Conservation (phyloP, 768 basidiomycete genomes). For the Boletus bicolor region DNA sequence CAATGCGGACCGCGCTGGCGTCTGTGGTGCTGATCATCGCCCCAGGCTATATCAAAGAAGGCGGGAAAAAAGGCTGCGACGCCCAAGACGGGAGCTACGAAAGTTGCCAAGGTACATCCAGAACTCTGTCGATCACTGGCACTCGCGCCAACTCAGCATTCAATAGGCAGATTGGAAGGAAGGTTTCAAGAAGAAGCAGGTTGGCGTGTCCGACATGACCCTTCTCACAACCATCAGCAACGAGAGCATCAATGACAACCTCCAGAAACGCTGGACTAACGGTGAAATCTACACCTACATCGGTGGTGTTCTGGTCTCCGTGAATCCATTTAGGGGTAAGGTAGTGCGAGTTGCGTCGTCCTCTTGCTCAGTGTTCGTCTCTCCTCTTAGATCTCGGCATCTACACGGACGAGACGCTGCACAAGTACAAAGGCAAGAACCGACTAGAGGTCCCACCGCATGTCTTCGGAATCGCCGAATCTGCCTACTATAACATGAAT, state of each 20-base stretch:
- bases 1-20: neutral
- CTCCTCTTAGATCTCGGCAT: conserved; percentile 81
- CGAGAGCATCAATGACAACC: conserved; percentile 95
- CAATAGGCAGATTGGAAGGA: conserved; percentile 97
- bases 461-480: conserved; percentile 96
- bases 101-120: conserved; percentile 70
- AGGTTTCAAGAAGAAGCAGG: conserved; percentile 99
- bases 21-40: neutral
- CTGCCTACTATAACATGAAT: conserved; percentile 98
- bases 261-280: conserved; percentile 93
- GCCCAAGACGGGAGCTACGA: conserved; percentile 54
- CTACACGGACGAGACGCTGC: conserved; percentile 87
- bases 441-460: conserved; percentile 97
- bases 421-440: conserved; percentile 92
- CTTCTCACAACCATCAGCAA: conserved; percentile 95
- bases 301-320: conserved; percentile 97
- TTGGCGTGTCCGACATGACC: conserved; percentile 99
- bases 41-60: conserved; percentile 84
- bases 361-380: conserved; percentile 5
- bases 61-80: conserved; percentile 79
- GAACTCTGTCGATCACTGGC: neutral
- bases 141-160: conserved; percentile 8
- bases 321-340: conserved; percentile 93
- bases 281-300: conserved; percentile 99
- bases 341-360: conserved; percentile 8